phyloP scores from a whole-genome alignment of 1,284 basidiomycete genomes.

The Trichosporon inkin region DNA sequence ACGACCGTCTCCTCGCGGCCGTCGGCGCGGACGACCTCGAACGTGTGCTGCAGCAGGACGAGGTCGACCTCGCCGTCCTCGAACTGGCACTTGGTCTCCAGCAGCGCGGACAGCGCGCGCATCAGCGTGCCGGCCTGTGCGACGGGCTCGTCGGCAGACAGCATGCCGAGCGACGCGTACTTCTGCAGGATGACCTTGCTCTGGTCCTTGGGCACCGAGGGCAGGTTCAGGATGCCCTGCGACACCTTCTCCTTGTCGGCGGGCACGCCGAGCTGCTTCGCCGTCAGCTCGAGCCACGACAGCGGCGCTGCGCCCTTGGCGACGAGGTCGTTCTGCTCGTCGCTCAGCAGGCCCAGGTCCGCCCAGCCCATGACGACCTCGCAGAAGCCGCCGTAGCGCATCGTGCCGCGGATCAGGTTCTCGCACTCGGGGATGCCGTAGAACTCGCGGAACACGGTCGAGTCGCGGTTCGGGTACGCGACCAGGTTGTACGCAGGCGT shows the following conservation, averaged over 20 bases:
- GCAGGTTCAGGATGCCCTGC: slow-evolving; percentile 64
- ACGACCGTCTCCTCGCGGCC: slow-evolving; percentile 83
- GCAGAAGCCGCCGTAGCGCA: slow-evolving; percentile 98
- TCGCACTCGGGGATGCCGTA: slow-evolving; percentile 94
- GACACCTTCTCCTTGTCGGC: slow-evolving; percentile 70
- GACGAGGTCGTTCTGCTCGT: slow-evolving; percentile 72
- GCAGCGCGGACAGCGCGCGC: slow-evolving; percentile 86
- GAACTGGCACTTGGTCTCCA: slow-evolving; percentile 91
- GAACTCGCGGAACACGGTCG: slow-evolving; percentile 73
- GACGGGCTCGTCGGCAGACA: slow-evolving; percentile 65
- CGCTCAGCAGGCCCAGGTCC: slow-evolving; percentile 81
- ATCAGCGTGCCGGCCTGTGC: slow-evolving; percentile 73
- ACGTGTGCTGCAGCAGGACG: slow-evolving; percentile 97
- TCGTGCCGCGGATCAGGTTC: slow-evolving; percentile 86
- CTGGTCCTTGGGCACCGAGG: slow-evolving; percentile 65
- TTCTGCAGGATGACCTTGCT: slow-evolving; percentile 81
- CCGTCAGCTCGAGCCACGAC: slow-evolving; percentile 77
- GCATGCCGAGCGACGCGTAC: slow-evolving; percentile 88
- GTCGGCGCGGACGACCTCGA: slow-evolving; percentile 79
- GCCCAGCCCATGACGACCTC: slow-evolving; percentile 88
- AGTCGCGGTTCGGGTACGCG: slow-evolving; percentile 96
- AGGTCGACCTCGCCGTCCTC: slow-evolving; percentile 87
- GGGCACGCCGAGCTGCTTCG: slow-evolving; percentile 71
- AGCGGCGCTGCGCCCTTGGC: slow-evolving; percentile 57
- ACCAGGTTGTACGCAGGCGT: slow-evolving; percentile 94